Conservation (phyloP, 768 basidiomycete species). For the Russula sp. region DNA sequence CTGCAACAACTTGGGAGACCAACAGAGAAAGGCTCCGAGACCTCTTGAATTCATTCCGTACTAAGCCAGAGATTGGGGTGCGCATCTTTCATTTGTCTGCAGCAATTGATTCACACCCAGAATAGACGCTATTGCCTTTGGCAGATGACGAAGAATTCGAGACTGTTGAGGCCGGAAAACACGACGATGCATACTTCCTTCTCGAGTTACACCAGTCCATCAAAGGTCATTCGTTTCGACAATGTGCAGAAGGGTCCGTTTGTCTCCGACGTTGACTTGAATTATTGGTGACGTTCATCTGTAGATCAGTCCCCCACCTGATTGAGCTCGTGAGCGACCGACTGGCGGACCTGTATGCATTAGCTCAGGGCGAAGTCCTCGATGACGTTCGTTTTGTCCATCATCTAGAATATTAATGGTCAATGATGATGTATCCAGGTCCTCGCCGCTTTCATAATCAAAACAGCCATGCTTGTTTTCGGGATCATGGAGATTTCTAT, state of each 20-base stretch:
- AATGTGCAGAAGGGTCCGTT: constrained; percentile 10
- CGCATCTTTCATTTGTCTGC: neutral
- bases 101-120: neutral
- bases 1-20: constrained; percentile 3
- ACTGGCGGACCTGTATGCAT: constrained; percentile 12
- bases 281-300: neutral
- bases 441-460: constrained; percentile 6
- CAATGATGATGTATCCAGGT: constrained; percentile 2
- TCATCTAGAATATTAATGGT: neutral
- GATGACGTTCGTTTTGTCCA: constrained; percentile 11
- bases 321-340: constrained; percentile 14
- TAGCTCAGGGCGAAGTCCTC: constrained; percentile 15
- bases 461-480: constrained; percentile 16
- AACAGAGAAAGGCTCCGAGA: constrained; percentile 3
- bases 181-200: constrained; percentile 16
- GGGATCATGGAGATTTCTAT: constrained; percentile 13
- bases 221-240: constrained; percentile 10
- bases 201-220: constrained; percentile 15
- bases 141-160: constrained; percentile 1
- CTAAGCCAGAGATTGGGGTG: constrained; percentile 5
- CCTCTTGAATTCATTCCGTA: neutral
- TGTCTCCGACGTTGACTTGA: neutral
- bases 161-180: constrained; percentile 10
- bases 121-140: constrained; percentile 2
- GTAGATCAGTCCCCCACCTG: constrained; percentile 9